Conservation (phyloP, 23 red algal genomes). For the Gracilaria domingensis region DNA sequence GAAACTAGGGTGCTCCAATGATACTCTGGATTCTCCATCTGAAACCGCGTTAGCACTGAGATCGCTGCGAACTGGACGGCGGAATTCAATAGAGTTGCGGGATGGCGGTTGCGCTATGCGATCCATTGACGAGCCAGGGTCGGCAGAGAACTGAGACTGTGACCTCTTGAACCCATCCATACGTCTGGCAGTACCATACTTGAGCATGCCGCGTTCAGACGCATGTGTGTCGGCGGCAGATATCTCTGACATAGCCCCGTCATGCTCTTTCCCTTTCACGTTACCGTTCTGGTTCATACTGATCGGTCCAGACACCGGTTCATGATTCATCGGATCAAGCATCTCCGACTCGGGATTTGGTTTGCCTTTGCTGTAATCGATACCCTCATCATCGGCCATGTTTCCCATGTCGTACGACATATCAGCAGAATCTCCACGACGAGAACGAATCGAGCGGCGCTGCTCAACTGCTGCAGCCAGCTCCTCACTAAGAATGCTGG, state of each 20-base stretch:
- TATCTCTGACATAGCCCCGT: conserved; percentile 24
- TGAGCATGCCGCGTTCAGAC: not conserved
- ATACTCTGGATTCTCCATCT: not conserved
- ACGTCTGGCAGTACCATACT: not conserved
- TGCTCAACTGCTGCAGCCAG: conserved; percentile 7
- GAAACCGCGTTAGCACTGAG: conserved; percentile 13
- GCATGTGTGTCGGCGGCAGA: conserved; percentile 20
- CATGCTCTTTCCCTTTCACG: not conserved
- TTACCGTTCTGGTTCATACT: too few relatives aligned
- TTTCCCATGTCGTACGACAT: not conserved
- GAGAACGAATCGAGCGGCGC: not conserved
- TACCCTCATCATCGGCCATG: conserved; percentile 34
- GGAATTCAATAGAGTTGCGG: conserved; percentile 2
- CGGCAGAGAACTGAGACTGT: not conserved
- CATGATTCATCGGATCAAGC: conserved; percentile 41
- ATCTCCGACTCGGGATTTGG: conserved; percentile 13
- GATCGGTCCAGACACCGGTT: not conserved
- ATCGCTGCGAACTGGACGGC: conserved; percentile 5
- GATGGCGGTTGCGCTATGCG: conserved; percentile 3
- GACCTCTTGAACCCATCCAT: not conserved
- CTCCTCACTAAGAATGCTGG: conserved; percentile 36
- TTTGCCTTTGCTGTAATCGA: not conserved
- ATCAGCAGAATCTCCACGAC: not conserved
- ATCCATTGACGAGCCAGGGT: not conserved
- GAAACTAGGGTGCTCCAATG: conserved; percentile 10